phyloP scores from a whole-genome alignment of 2,329 filamentous ascomycete species.

The Curvularia sp. region DNA sequence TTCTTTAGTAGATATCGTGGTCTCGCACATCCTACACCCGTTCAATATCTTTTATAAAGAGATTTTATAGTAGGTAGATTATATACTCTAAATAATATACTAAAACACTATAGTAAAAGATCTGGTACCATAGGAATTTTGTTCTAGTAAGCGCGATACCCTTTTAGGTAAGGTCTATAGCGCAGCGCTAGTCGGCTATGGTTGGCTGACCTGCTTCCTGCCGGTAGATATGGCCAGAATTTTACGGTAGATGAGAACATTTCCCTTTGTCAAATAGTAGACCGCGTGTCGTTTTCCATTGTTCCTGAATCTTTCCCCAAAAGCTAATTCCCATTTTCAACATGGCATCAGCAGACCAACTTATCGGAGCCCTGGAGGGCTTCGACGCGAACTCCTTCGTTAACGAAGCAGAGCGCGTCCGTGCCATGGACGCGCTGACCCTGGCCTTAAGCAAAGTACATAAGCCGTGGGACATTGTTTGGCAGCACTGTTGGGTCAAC shows the following conservation, averaged over 20 bases:
- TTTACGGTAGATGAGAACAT: neutral
- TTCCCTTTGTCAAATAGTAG: neutral
- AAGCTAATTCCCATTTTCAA: neutral
- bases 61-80: too few relatives aligned
- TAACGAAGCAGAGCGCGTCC: constrained; percentile 13
- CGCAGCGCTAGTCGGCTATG: too few relatives aligned
- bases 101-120: too few relatives aligned
- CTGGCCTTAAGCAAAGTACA: constrained; percentile 12
- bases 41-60: too few relatives aligned
- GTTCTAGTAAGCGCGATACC: too few relatives aligned
- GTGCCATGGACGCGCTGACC: constrained; percentile 11
- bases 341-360: constrained; percentile 11
- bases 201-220: too few relatives aligned
- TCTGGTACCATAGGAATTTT: too few relatives aligned
- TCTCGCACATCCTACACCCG: too few relatives aligned
- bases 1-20: too few relatives aligned
- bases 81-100: too few relatives aligned
- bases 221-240: neutral
- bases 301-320: neutral
- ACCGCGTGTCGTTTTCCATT: neutral
- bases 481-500: constrained; percentile 13
- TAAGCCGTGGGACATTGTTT: constrained; percentile 13
- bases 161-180: too few relatives aligned
- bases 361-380: constrained; percentile 10
- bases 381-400: constrained; percentile 11